phyloP scores from a whole-genome alignment of 108 stramenopile species.

The Conticribra weissflogii region DNA sequence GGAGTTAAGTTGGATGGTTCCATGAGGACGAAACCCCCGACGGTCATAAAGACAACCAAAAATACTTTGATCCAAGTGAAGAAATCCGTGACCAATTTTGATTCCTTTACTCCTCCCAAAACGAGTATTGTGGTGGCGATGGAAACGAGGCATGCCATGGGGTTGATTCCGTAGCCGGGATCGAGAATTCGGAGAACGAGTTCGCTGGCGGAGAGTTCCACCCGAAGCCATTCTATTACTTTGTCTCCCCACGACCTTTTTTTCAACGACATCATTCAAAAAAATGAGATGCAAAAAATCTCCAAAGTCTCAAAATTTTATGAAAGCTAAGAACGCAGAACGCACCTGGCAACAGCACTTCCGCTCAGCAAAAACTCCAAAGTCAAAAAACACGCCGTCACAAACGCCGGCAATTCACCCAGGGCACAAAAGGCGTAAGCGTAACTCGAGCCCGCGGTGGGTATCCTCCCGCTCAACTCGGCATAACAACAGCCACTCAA shows the following conservation, averaged over 20 bases:
- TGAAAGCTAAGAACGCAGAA: slow-evolving; percentile 28
- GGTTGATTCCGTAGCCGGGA: slow-evolving; percentile 60
- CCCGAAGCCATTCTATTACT: slow-evolving; percentile 69
- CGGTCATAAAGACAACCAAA: slow-evolving; percentile 83
- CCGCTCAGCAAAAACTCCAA: slow-evolving; percentile 85
- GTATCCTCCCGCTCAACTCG: slow-evolving; percentile 81
- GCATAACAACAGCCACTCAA: slow-evolving; percentile 84
- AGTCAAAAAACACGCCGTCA: slow-evolving; percentile 82
- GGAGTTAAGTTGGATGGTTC: slow-evolving; percentile 62
- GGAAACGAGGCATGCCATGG: slow-evolving; percentile 49
- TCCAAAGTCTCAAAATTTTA: slow-evolving; percentile 33
- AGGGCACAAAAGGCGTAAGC: slow-evolving; percentile 82
- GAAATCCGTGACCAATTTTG: slow-evolving; percentile 77
- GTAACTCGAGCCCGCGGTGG: slow-evolving; percentile 82
- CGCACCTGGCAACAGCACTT: slow-evolving; percentile 83
- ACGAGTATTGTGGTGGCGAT: slow-evolving; percentile 36
- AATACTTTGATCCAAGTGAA: slow-evolving; percentile 82
- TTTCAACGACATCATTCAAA: slow-evolving; percentile 31
- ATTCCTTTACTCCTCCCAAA: slow-evolving; percentile 56
- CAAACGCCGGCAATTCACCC: slow-evolving; percentile 86
- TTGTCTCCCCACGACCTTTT: slow-evolving; percentile 94
- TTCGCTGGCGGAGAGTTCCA: slow-evolving; percentile 29
- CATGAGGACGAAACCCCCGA: slow-evolving; percentile 77
- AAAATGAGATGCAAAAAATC: slow-evolving; percentile 42
- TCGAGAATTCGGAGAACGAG: slow-evolving; percentile 32